Evolutionary conservation across 2,329 filamentous ascomycete species (phyloP), one percentile per base, ranked within the genome.

Genomic region (Pseudophaeomoniella oleicola): DNA sequence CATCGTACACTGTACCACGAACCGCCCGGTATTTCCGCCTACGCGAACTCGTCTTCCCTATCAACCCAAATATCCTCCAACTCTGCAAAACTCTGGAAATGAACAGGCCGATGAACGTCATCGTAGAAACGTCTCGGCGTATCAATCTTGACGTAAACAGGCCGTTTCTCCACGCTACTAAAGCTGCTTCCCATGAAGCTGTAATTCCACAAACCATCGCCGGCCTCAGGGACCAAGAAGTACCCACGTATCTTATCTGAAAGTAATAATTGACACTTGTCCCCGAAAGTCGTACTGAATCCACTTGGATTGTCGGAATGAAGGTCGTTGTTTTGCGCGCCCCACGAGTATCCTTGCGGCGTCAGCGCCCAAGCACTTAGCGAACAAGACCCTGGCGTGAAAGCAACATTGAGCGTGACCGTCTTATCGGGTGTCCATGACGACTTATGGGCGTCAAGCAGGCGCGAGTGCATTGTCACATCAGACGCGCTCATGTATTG

Each of bases 51-150:
- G 64, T 98, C 88, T 44, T 75, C 75, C 50, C 86, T 71, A 58
- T 98, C 90, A 33, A 94, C 87, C 75, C 87, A 93, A 30, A 93
- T 82, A 59, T 98, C 88, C 63, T 98, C 90, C 55, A 98, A 62
- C 66, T 98, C 88, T 1, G 87, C 85, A 62, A 98, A 98, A 59
- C 86, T 94, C 57, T 88, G 81, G 72, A 98, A 98, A 63, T 98
- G 90, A 38, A 94, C 66, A 12, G 88, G 87, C 16, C 90, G 75
- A 60, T 98, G 92, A 50, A 86, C 71, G 50, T 87, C 86, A 54
- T 81, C 87, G 62, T 98, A 98, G 63, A 94, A 96, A 5, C 81
- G 70, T 43, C 59, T 41, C 13, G 90, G 90, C 31, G 85, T 92
- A 59, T 96, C 92, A 37, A 98, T 78, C 68, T 90, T 90, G 49